phyloP scores from a whole-genome alignment of 306 rosid species.

The Echinosophora koreensis region DNA sequence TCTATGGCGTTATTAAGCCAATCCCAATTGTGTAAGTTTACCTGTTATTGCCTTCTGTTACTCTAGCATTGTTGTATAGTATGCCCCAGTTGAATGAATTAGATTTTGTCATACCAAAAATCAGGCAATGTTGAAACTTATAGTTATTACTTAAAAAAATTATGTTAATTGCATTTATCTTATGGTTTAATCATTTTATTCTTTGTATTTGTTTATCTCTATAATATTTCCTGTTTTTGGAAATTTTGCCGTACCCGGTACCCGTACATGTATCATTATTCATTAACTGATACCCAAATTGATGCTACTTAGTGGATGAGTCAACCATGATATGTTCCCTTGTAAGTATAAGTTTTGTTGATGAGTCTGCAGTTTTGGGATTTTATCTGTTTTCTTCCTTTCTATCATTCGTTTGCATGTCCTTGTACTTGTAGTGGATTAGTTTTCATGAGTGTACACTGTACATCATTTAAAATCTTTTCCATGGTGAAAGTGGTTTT shows the following conservation, averaged over 20 bases:
- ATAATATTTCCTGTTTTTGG: not conserved
- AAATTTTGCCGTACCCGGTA: not conserved
- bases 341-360: slow-evolving; percentile 19
- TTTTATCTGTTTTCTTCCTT: slow-evolving; percentile 18
- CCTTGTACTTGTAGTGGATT: not conserved
- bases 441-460: slow-evolving; percentile 11
- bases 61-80: not conserved
- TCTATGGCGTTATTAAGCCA: slow-evolving; percentile 87
- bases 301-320: not conserved
- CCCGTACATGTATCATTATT: too few relatives aligned
- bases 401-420: slow-evolving; percentile 5
- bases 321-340: slow-evolving; percentile 14
- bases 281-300: not conserved
- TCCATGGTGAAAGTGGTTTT: slow-evolving; percentile 34
- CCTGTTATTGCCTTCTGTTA: not conserved
- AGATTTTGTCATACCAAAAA: not conserved
- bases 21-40: slow-evolving; percentile 74
- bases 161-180: not conserved
- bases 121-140: not conserved
- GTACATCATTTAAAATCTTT: slow-evolving; percentile 13
- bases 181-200: not conserved
- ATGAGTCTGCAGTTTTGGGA: slow-evolving; percentile 35
- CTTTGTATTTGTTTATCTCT: not conserved
- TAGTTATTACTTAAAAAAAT: not conserved
- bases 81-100: not conserved